Evolutionary conservation across 257 asterid species (phyloP), one percentile per base, ranked within the genome.

Genomic region (Solanum sparsipilum): DNA sequence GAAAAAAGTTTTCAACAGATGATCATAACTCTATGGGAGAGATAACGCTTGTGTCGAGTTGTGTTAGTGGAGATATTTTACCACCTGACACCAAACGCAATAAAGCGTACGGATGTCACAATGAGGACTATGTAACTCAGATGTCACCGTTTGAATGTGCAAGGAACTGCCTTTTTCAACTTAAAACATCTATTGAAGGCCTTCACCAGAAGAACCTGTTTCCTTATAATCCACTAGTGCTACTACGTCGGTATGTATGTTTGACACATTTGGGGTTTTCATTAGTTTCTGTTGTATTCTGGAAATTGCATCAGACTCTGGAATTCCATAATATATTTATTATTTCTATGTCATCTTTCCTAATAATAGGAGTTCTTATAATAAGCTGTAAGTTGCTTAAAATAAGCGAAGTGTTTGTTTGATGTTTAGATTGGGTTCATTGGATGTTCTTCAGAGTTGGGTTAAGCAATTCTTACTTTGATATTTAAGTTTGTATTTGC

Each of bases 141-240:
- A 85, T 70, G 74, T 87, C 23, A 75, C 90, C 95, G 36, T 93
- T 93, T 89, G 83, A 89, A 86, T 93, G 89, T 89, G 96, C 96
- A 65, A 92, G 92, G 90, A 91, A 92, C 87, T 97, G 98, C 88
- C 94, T 97, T 93, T 88, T 91, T 89, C 93, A 93, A 25, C 90
- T 97, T 86, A 93, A 88, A 91, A 88, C 90, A 81, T 96, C 98
- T 85, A 89, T 97, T 63, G 90, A 90, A 87, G 93, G 89, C 82
- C 98, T 97, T 87, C 84, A 92, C 93, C 93, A 89, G 84, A 97
- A 95, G 91, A 90, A 91, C n/a, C 89, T 97, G 76, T 96, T 97
- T 88, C 98, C 99, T 2, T 97, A 97, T 87, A 95, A 96, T 89
- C 98, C 98, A 11, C 88, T 90, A 90, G 98, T 91, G 76, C 95